Evolutionary conservation across 495 filamentous ascomycete species (phyloP).

Genomic region (Podospora appendiculata): DNA sequence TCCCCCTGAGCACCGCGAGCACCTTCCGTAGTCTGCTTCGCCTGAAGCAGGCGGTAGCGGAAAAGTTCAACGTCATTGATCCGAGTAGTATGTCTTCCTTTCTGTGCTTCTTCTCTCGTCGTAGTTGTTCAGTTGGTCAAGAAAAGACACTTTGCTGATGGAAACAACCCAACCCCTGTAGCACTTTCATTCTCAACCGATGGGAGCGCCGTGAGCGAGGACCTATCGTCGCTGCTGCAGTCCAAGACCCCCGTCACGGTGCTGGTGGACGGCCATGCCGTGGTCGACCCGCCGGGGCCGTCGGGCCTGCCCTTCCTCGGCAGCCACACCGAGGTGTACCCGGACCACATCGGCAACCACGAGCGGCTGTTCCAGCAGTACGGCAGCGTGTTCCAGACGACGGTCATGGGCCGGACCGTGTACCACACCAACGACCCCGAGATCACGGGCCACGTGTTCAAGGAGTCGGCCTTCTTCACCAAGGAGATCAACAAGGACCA

Average conservation of each 20-base stretch:
- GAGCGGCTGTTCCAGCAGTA: slow-evolving; percentile 46
- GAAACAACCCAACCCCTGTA: background rate
- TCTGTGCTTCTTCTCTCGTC: background rate
- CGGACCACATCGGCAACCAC: slow-evolving; percentile 52
- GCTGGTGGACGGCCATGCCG: background rate
- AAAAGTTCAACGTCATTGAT: background rate
- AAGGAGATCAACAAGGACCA: slow-evolving; percentile 44
- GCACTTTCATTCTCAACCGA: background rate
- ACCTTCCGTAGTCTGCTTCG: background rate
- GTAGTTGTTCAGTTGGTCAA: background rate
- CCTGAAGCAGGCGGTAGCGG: background rate
- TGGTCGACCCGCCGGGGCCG: slow-evolving; percentile 19
- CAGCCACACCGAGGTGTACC: slow-evolving; percentile 47
- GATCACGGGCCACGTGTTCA: slow-evolving; percentile 30
- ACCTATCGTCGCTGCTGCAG: background rate
- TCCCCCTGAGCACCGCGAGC: background rate
- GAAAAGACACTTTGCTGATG: background rate
- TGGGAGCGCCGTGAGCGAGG: background rate
- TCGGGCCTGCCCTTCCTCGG: slow-evolving; percentile 41
- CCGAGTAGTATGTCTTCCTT: background rate
- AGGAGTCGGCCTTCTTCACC: slow-evolving; percentile 42
- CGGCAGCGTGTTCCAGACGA: slow-evolving; percentile 46
- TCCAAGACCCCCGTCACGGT: background rate
- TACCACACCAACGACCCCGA: slow-evolving; percentile 46
- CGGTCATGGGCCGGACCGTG: slow-evolving; percentile 38